Evolutionary conservation across 2,329 filamentous ascomycete species (phyloP).

Genomic region (Fusarium fujikuroi): DNA sequence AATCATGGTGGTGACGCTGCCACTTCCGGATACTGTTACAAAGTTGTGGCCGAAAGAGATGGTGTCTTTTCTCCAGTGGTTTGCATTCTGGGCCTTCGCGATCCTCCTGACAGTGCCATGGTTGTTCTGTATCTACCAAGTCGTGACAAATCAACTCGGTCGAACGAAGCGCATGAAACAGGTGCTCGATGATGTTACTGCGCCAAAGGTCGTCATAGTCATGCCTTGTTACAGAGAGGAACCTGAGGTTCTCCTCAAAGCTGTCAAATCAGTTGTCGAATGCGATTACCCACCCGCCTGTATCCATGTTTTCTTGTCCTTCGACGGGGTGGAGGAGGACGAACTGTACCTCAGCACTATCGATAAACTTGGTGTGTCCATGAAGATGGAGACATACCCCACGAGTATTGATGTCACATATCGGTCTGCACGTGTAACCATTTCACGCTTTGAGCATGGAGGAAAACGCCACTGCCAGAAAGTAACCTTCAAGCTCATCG

Average conservation of each 20-base stretch:
- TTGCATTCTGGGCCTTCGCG: conserved; percentile 94
- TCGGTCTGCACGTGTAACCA: conserved; percentile 82
- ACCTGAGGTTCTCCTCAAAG: conserved; percentile 83
- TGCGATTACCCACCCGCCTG: conserved; percentile 94
- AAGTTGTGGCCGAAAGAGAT: conserved; percentile 76
- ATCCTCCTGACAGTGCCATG: conserved; percentile 87
- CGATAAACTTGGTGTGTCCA: conserved; percentile 82
- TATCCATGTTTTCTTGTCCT: conserved; percentile 94
- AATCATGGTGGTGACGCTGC: conserved; percentile 93
- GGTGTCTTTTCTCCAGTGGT: conserved; percentile 85
- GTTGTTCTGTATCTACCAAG: conserved; percentile 91
- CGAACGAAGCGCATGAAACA: conserved; percentile 84
- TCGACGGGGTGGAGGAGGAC: conserved; percentile 90
- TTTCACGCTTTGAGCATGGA: conserved; percentile 92
- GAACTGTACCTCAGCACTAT: conserved; percentile 90
- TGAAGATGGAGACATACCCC: conserved; percentile 81
- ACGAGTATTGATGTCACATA: conserved; percentile 92
- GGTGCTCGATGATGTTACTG: conserved; percentile 83
- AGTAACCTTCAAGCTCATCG: conserved; percentile 89
- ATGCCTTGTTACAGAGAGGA: conserved; percentile 98
- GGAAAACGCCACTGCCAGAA: conserved; percentile 96
- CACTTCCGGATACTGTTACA: conserved; percentile 78
- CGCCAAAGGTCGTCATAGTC: conserved; percentile 93
- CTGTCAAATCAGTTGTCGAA: conserved; percentile 90
- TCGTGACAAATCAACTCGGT: conserved; percentile 88